These are phyloP conservation scores for Pyrrhoderma lamaoense DNA, from an alignment of 1,284 basidiomycete genomes.

Conservation along the genomic window DNA sequence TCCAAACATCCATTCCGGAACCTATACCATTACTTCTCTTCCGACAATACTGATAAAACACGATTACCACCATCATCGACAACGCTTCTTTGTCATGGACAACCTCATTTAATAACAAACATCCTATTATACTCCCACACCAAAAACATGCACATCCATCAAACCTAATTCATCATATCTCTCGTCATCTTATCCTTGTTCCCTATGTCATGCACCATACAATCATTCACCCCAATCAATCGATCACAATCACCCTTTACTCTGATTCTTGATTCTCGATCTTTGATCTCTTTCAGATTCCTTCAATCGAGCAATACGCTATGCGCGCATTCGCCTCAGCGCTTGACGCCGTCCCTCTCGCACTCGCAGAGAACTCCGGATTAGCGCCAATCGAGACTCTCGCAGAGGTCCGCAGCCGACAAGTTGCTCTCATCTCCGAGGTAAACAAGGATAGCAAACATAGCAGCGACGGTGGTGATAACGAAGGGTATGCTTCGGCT, in stretches of 20 bases:
- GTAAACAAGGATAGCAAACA: conserved; percentile 35
- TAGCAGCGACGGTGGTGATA: too few relatives aligned
- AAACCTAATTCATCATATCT: too few relatives aligned
- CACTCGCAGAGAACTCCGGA: conserved; percentile 96
- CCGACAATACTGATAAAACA: too few relatives aligned
- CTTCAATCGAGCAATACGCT: conserved; percentile 97
- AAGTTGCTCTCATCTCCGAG: conserved; percentile 64
- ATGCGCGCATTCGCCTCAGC: conserved; percentile 98
- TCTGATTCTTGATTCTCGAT: background rate
- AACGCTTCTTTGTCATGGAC: too few relatives aligned
- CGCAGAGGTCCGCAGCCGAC: conserved; percentile 88
- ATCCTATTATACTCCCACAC: too few relatives aligned
- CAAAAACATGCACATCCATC: too few relatives aligned
- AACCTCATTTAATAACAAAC: too few relatives aligned
- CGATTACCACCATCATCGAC: too few relatives aligned
- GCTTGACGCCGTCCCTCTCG: conserved; percentile 88
- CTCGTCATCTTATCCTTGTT: background rate
- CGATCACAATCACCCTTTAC: conserved; percentile 11
- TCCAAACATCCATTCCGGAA: too few relatives aligned
- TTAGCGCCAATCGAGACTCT: conserved; percentile 95
- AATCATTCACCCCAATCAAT: background rate
- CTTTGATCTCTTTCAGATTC: conserved; percentile 58
- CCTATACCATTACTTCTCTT: too few relatives aligned
- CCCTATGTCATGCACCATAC: background rate
- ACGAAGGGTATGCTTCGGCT: too few relatives aligned